phyloP scores from a whole-genome alignment of 345 rosid genomes.

The Balakata baccata region DNA sequence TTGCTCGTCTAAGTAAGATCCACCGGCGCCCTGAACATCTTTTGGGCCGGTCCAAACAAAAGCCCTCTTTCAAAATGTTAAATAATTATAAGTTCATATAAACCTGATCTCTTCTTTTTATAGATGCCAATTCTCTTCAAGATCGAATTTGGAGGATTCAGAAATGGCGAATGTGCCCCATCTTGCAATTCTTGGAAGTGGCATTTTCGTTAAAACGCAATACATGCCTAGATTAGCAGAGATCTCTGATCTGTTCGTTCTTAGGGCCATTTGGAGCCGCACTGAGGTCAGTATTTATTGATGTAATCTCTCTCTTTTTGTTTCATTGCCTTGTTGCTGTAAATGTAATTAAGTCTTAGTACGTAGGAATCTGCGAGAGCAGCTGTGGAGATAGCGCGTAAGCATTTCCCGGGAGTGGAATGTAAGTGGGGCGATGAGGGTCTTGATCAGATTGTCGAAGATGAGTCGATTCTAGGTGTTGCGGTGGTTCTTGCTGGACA shows the following conservation, averaged over 20 bases:
- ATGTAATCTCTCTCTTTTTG: not conserved
- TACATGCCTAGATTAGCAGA: constrained; percentile 83
- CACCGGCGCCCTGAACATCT: no score
- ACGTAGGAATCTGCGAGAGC: constrained; percentile 73
- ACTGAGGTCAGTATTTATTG: constrained; percentile 43
- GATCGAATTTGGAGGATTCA: not conserved
- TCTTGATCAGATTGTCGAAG: constrained; percentile 59
- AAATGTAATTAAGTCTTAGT: not conserved
- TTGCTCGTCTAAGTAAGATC: no score
- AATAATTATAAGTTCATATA: not conserved
- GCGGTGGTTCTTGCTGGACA: constrained; percentile 97
- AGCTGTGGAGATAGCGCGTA: constrained; percentile 70
- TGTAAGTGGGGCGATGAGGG: constrained; percentile 89
- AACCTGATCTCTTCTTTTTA: not conserved
- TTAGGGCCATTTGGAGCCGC: constrained; percentile 88
- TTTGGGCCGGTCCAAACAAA: no score
- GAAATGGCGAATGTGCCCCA: constrained; percentile 54
- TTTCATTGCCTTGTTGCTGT: not conserved
- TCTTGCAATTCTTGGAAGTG: constrained; percentile 84
- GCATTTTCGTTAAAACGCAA: constrained; percentile 84
- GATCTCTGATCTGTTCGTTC: constrained; percentile 66
- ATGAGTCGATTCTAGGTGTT: constrained; percentile 63
- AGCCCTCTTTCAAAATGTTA: no score
- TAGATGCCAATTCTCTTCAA: not conserved
- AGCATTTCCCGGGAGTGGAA: constrained; percentile 70